These are phyloP conservation scores for Mycena sp. DNA, from an alignment of 1,284 basidiomycete species.

Conservation along the genomic window DNA sequence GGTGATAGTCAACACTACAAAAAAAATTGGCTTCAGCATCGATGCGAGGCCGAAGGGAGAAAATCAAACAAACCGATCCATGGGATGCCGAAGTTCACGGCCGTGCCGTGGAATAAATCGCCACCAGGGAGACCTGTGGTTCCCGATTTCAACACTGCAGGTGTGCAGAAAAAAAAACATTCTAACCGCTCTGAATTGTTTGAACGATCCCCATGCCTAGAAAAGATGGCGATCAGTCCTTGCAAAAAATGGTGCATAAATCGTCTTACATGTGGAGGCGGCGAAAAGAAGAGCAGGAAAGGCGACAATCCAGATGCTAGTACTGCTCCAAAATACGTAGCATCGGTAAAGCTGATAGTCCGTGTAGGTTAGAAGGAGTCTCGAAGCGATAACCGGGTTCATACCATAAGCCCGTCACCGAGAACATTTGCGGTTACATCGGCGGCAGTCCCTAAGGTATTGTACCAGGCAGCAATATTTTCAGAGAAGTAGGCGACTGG, in stretches of 20 bases:
- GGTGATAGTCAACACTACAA: slow-evolving; percentile 28
- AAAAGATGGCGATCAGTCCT: not conserved
- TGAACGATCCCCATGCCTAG: slow-evolving; percentile 31
- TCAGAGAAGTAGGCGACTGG: slow-evolving; percentile 7
- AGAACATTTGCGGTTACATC: slow-evolving; percentile 19
- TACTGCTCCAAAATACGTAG: slow-evolving; percentile 34
- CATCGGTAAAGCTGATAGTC: slow-evolving; percentile 33
- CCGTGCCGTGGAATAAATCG: slow-evolving; percentile 28
- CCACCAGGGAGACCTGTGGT: not conserved
- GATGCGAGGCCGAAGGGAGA: not conserved
- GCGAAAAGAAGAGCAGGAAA: slow-evolving; percentile 34
- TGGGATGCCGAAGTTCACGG: slow-evolving; percentile 35
- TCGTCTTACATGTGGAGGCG: slow-evolving; percentile 32
- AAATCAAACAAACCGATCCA: slow-evolving; percentile 28
- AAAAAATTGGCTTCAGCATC: not conserved
- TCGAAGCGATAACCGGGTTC: not conserved
- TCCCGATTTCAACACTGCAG: too few relatives aligned
- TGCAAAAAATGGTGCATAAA: not conserved
- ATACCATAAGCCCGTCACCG: slow-evolving; percentile 13
- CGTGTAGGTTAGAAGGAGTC: not conserved
- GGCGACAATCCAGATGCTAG: slow-evolving; percentile 14
- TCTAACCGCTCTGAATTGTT: slow-evolving; percentile 31
- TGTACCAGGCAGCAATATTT: slow-evolving; percentile 14
- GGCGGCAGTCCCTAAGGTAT: slow-evolving; percentile 17
- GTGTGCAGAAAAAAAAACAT: not conserved